phyloP scores from a whole-genome alignment of 345 rosid species.

The Eucalyptus urophylla region DNA sequence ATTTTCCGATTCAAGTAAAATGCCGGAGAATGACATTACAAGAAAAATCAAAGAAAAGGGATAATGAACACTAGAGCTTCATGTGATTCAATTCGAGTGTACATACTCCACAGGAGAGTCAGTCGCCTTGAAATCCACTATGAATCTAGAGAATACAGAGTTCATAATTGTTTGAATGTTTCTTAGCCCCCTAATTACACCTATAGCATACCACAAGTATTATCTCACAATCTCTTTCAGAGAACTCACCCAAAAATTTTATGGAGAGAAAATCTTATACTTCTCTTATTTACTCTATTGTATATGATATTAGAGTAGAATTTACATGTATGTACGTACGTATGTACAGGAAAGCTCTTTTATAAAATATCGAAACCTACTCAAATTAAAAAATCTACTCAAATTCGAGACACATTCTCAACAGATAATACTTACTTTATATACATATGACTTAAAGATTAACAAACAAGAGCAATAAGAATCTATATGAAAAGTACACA shows the following conservation, averaged over 20 bases:
- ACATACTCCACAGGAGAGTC: background rate
- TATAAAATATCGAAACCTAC: background rate
- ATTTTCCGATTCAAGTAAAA: background rate
- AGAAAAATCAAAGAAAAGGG: too few relatives aligned
- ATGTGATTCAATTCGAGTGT: background rate
- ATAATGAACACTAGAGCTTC: background rate
- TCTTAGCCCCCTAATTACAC: background rate
- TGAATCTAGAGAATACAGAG: background rate
- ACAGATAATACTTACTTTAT: background rate
- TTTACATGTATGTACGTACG: background rate
- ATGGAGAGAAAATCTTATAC: background rate
- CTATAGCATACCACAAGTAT: background rate
- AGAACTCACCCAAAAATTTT: background rate
- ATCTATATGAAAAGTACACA: background rate
- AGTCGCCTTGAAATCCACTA: background rate
- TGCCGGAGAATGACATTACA: background rate
- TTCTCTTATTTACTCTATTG: background rate
- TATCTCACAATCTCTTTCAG: background rate
- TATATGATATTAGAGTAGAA: background rate
- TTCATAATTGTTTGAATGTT: background rate
- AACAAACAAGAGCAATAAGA: background rate
- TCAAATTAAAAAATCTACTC: background rate
- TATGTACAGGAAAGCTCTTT: too few relatives aligned
- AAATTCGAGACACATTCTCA: background rate
- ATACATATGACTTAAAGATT: background rate